Base-by-base conservation (phyloP, 2,329 filamentous ascomycete species). In the Coniosporium tulheliwenetii region DNA sequence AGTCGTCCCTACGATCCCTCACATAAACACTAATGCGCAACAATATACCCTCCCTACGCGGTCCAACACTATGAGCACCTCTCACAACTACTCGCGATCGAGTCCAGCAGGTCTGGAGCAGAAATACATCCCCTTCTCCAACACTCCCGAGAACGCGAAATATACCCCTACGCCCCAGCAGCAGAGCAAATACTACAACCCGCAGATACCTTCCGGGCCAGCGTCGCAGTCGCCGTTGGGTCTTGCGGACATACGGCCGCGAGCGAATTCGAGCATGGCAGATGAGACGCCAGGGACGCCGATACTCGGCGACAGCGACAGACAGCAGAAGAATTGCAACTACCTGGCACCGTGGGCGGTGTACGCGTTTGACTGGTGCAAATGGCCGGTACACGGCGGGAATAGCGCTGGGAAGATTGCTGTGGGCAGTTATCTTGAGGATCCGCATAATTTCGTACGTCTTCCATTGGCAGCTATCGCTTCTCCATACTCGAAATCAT, bases 311-410 rank as follows among this genome's bases (percentile, higher is more conserved):
- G 82, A 86, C 53, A 68, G 77, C 39, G 74, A 76, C 47, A 74
- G 75, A 55, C 58, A 75, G 46, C 80, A 56, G 61, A 83, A 56
- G 5, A 93, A 89, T 47, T 93, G 85, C 68, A 95, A 89, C 58
- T 94, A 95, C 56, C 65, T 93, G 47, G 86, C 89, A 4, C 87
- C 89, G 0, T 98, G 91, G 85, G 81, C 86, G 10, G 79, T 93
- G 41, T 98, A 96, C 59, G 89, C 91, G 10, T 89, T 93, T 53
- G 91, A 98, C 64, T 98, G 91, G 91, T 98, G 91, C 67, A 98
- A 98, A 63, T 98, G 91, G 89, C 77, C 83, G 12, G 79, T 89
- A 2, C 77, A 85, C 34, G 66, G 66, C 31, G 58, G 59, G 30
- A 62, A 79, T 49, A 79, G 84, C 46, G 85, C 85, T 3, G 91